Base-by-base conservation (phyloP, 257 asterid species). In the Linderniella brevidens region DNA sequence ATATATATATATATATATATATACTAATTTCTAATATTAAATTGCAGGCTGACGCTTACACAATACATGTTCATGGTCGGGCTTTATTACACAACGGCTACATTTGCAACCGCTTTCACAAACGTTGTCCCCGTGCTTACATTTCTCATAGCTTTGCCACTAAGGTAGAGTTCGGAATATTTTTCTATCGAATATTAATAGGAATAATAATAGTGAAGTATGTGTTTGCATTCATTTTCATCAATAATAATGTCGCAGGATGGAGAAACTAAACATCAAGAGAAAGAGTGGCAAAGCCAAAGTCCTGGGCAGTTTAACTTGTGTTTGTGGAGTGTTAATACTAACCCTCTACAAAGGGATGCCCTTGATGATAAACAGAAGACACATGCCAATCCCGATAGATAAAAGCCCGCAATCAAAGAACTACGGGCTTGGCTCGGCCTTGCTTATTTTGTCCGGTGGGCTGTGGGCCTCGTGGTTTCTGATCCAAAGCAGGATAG, bases 401-500 rank as follows among this genome's bases (percentile, higher is more conserved):
- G 32, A 25, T 25, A 25, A 25, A 25, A 25, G 32, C 50, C 15
- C 46, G 35, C 57, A 42, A 47, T 8, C 64, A 0, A 50, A 52
- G 42, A 25, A 44, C n/a, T 64, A 68, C 64, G 79, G 64, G 3
- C n/a, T 55, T 4, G 93, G 93, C 13, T 65, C 96, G 4, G 55
- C 71, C 4, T 66, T 76, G 64, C 70, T 86, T 13, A 46, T 58
- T n/a, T 56, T 58, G 3, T 88, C 83, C 20, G 68, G 76, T 62
- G 4, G 74, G 6, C 55, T 59, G 19, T 82, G 90, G 96, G 59
- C 90, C 14, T 82, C 84, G 7, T 86, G 96, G 96, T 86, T 76
- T 52, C 57, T 74, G 11, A 55, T 79, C 35, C 94, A 79, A 64
- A 73, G 81, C 3, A 72, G 49, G 58, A 63, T 82, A 12, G 88